These are phyloP conservation scores for Albugo candida DNA, from an alignment of 352 stramenopile species.

Conservation along the genomic window DNA sequence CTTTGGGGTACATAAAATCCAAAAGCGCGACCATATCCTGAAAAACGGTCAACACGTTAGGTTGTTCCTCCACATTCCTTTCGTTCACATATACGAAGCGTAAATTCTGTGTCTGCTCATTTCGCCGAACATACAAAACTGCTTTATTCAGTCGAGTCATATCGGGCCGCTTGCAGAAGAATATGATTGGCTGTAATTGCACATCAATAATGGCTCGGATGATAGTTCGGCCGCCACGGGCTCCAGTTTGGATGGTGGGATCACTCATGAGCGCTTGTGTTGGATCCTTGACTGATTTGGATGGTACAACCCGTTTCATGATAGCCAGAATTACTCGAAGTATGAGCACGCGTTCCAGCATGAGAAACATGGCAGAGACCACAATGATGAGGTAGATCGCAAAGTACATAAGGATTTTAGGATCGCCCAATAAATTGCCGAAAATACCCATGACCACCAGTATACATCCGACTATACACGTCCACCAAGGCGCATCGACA, in stretches of 20 bases:
- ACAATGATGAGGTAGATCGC: constrained; percentile 32
- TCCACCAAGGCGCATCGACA: constrained; percentile 29
- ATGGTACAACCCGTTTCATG: constrained; percentile 17
- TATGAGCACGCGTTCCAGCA: constrained; percentile 29
- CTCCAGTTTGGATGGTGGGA: constrained; percentile 14
- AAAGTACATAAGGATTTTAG: constrained; percentile 28
- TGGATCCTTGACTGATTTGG: constrained; percentile 5
- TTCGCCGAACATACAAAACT: constrained; percentile 73
- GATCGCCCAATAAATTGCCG: constrained; percentile 24
- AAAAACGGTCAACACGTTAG: constrained; percentile 11
- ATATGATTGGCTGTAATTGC: constrained; percentile 47
- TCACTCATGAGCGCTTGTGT: background rate
- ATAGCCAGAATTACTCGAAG: constrained; percentile 16
- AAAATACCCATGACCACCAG: constrained; percentile 27
- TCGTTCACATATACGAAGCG: constrained; percentile 63
- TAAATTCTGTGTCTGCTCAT: constrained; percentile 70
- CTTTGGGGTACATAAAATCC: constrained; percentile 72
- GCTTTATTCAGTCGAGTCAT: constrained; percentile 81
- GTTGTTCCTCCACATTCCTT: constrained; percentile 7
- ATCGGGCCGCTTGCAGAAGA: constrained; percentile 76
- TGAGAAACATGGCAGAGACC: constrained; percentile 21
- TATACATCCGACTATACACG: constrained; percentile 18
- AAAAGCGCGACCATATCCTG: constrained; percentile 34
- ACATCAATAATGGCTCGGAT: constrained; percentile 23
- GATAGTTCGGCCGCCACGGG: constrained; percentile 23